Conservation (phyloP, 2,329 filamentous ascomycete species). For the Paecilomyces variotii region DNA sequence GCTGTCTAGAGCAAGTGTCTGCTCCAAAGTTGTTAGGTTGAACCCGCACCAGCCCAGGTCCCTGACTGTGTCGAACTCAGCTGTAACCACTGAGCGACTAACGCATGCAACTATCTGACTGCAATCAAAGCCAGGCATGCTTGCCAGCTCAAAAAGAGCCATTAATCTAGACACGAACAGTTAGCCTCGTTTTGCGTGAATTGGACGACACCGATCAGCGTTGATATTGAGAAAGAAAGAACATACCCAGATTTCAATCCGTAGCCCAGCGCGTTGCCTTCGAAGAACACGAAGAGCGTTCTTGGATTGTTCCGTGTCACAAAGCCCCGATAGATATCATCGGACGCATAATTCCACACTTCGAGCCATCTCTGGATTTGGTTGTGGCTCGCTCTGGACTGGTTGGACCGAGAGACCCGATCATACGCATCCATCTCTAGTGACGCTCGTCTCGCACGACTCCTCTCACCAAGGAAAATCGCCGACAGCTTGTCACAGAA, state of each 20-base stretch:
- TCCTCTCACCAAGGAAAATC: constrained; percentile 95
- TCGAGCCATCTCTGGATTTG: constrained; percentile 29
- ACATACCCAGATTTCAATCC: constrained; percentile 83
- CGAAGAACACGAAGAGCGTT: constrained; percentile 83
- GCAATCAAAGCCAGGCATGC: constrained; percentile 63
- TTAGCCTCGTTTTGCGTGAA: not conserved
- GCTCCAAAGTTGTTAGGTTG: constrained; percentile 69
- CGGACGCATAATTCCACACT: constrained; percentile 67
- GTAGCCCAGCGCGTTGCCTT: constrained; percentile 60
- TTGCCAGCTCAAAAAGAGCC: constrained; percentile 81
- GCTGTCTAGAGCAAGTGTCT: constrained; percentile 53
- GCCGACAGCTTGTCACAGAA: constrained; percentile 93
- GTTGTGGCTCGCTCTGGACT: constrained; percentile 14
- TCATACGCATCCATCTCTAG: constrained; percentile 69
- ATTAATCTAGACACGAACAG: constrained; percentile 56
- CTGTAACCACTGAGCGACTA: constrained; percentile 58
- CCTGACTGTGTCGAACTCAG: constrained; percentile 59
- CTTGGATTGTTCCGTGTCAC: constrained; percentile 64
- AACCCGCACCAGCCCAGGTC: constrained; percentile 93
- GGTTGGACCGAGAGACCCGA: constrained; percentile 22
- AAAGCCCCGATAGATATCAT: constrained; percentile 79
- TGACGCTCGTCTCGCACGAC: constrained; percentile 67
- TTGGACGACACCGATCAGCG: not conserved
- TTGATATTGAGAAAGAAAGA: not conserved
- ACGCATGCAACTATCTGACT: constrained; percentile 72